phyloP scores from a whole-genome alignment of 2,329 filamentous ascomycete species.

The Lasiodiplodia citricola region DNA sequence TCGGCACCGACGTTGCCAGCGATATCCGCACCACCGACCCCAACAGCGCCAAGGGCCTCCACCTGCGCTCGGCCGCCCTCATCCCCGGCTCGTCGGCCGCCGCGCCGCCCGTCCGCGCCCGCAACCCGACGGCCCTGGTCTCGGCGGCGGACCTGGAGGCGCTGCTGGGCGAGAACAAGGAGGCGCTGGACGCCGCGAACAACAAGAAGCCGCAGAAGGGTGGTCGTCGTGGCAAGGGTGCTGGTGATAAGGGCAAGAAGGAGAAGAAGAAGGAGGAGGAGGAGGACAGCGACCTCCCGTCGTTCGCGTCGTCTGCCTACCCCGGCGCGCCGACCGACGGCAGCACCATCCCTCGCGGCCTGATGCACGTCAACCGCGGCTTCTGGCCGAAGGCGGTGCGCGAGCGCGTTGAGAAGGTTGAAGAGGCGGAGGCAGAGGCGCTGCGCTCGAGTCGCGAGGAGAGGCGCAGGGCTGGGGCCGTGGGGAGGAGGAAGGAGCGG shows the following conservation, averaged over 20 bases:
- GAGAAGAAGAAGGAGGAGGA: too few relatives aligned
- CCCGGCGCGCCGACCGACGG: background rate
- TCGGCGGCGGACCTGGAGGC: too few relatives aligned
- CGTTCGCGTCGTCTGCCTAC: background rate
- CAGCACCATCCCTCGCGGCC: background rate
- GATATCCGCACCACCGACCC: background rate
- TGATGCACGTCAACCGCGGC: background rate
- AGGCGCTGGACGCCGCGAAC: too few relatives aligned
- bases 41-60: too few relatives aligned
- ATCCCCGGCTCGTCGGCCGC: background rate
- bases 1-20: background rate
- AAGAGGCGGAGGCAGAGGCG: background rate
- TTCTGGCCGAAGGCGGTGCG: background rate
- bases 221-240: too few relatives aligned
- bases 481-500: background rate
- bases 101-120: background rate
- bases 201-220: too few relatives aligned
- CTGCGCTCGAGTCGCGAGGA: background rate
- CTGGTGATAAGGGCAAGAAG: too few relatives aligned
- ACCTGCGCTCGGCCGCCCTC: background rate
- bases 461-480: background rate
- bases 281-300: background rate
- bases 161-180: too few relatives aligned
- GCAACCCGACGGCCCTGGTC: too few relatives aligned
- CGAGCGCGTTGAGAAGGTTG: background rate